These are phyloP conservation scores for Emericellopsis atlantica DNA, from an alignment of 2,329 filamentous ascomycete species.

Conservation along the genomic window DNA sequence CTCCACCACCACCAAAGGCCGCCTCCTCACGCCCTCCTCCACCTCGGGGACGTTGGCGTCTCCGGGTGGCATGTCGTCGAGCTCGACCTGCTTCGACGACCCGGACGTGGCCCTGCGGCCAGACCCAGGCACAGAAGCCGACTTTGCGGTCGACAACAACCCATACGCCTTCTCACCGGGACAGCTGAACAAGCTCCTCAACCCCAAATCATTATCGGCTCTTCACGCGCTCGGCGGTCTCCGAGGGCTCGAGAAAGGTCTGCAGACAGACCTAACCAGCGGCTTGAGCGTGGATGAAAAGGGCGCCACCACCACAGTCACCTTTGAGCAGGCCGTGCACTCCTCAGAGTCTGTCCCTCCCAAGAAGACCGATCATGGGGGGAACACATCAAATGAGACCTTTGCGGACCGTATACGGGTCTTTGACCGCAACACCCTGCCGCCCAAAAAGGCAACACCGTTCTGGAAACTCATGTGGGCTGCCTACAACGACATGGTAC, in stretches of 20 bases:
- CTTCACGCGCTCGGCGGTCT: conserved; percentile 68
- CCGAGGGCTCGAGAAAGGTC: conserved; percentile 58
- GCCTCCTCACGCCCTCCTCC: neutral
- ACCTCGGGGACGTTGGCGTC: neutral
- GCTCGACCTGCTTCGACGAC: conserved; percentile 2
- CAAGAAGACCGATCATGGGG: neutral
- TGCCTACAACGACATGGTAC: conserved; percentile 56
- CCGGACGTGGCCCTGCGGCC: conserved; percentile 30
- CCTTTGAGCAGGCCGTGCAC: conserved; percentile 51
- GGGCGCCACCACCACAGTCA: conserved; percentile 45
- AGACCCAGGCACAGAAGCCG: conserved; percentile 57
- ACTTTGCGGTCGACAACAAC: conserved; percentile 65
- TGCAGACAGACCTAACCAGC: conserved; percentile 54
- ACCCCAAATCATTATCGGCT: conserved; percentile 70
- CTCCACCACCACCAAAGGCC: neutral
- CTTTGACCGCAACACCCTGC: conserved; percentile 47
- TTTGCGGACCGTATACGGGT: conserved; percentile 29
- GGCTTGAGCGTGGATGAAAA: conserved; percentile 67
- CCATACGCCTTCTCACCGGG: conserved; percentile 77
- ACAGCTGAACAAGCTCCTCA: conserved; percentile 69
- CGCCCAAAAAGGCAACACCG: conserved; percentile 48
- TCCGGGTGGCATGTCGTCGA: neutral
- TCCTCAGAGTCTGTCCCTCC: neutral
- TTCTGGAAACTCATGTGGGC: conserved; percentile 51
- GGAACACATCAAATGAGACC: no score